These are phyloP conservation scores for Dysphania ambrosioides DNA, from an alignment of 148 eudicot genomes.

Conservation along the genomic window DNA sequence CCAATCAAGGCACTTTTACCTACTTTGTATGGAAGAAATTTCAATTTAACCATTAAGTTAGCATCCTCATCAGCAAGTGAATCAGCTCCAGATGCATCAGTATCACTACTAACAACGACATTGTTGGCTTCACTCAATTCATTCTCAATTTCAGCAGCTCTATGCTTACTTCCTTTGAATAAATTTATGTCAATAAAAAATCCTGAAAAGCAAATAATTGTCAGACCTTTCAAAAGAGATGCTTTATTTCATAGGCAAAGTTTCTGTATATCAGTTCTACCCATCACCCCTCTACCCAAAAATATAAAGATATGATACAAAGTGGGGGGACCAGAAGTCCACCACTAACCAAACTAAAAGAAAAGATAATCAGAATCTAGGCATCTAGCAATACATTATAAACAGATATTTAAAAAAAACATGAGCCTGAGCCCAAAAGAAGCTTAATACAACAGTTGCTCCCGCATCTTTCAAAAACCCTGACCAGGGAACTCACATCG, in stretches of 20 bases:
- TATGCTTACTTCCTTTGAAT: constrained; percentile 60
- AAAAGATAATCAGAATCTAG: not conserved
- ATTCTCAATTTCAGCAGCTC: constrained; percentile 35
- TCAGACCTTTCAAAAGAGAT: constrained; percentile 4
- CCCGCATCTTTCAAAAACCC: too few relatives aligned
- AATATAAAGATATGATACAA: not conserved
- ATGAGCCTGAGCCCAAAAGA: too few relatives aligned
- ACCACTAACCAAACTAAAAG: not conserved
- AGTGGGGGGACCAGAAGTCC: too few relatives aligned
- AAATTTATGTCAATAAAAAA: constrained; percentile 87
- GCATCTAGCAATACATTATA: too few relatives aligned
- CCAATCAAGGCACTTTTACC: not conserved
- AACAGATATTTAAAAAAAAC: too few relatives aligned
- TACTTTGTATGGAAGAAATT: constrained; percentile 92
- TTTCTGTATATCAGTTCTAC: not conserved
- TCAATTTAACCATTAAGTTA: constrained; percentile 89
- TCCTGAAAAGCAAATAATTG: constrained; percentile 40
- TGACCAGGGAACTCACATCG: too few relatives aligned
- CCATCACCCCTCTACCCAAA: too few relatives aligned
- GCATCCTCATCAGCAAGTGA: constrained; percentile 93
- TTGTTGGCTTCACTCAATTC: constrained; percentile 21
- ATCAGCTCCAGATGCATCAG: constrained; percentile 34
- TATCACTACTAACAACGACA: constrained; percentile 30
- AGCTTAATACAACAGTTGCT: too few relatives aligned
- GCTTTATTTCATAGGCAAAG: not conserved